These are phyloP conservation scores for Microsporum audouinii DNA, from an alignment of 2,329 filamentous ascomycete species.

Conservation along the genomic window DNA sequence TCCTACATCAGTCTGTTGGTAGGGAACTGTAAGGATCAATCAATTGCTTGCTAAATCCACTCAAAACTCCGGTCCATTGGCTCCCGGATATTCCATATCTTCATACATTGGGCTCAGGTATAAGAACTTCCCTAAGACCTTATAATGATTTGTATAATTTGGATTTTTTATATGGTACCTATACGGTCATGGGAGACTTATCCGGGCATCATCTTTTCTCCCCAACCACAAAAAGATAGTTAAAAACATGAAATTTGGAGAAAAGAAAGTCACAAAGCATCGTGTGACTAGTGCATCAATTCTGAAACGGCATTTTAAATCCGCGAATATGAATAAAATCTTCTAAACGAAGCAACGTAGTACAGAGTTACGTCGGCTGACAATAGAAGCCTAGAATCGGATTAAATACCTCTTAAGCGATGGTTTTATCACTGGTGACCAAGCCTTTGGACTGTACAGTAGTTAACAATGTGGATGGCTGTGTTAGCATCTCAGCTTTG, in stretches of 20 bases:
- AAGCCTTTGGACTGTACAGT: not conserved
- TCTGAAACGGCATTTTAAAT: not conserved
- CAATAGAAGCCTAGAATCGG: not conserved
- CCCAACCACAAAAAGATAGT: not conserved
- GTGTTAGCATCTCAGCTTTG: not conserved
- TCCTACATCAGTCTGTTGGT: too few relatives aligned
- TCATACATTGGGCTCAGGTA: too few relatives aligned
- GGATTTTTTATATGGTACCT: too few relatives aligned
- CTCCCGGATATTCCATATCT: too few relatives aligned
- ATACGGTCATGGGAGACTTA: too few relatives aligned
- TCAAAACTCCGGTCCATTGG: too few relatives aligned
- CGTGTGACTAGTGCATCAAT: not conserved
- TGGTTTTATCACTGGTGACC: not conserved
- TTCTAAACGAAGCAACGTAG: not conserved
- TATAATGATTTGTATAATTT: too few relatives aligned
- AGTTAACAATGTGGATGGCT: not conserved
- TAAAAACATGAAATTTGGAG: not conserved
- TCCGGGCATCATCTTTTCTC: too few relatives aligned
- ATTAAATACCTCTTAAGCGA: not conserved
- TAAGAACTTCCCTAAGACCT: too few relatives aligned
- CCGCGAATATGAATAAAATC: not conserved
- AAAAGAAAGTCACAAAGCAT: not conserved
- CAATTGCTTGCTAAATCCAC: too few relatives aligned
- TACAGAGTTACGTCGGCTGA: not conserved
- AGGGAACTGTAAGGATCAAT: too few relatives aligned